Conservation (phyloP, 2,329 filamentous ascomycete genomes). For the Neopestalotiopsis rosae region DNA sequence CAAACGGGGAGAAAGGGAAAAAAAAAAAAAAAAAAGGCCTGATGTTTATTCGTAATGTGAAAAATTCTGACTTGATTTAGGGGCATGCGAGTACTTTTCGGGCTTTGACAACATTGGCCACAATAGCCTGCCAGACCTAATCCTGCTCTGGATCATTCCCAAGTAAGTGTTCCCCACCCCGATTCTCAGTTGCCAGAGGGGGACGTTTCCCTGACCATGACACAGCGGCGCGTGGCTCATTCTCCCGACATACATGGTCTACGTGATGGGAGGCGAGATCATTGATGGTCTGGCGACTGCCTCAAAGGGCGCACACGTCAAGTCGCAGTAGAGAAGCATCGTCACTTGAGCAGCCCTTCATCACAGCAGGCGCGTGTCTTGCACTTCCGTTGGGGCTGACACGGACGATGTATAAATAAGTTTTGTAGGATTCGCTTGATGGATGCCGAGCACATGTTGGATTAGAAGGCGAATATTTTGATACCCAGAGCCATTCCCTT, state of each 20-base stretch:
- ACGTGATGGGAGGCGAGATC: conserved; percentile 53
- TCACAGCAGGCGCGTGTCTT: too few species aligned
- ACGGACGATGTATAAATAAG: too few species aligned
- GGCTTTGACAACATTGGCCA: conserved; percentile 63
- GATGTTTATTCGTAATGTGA: too few species aligned
- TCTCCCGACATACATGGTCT: conserved; percentile 57
- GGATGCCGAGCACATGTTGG: neutral
- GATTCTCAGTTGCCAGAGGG: too few species aligned
- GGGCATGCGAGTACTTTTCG: conserved; percentile 62
- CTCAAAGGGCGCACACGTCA: conserved; percentile 38
- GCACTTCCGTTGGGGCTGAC: too few species aligned
- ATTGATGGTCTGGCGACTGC: conserved; percentile 49
- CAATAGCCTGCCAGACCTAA: conserved; percentile 49
- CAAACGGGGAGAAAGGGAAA: neutral
- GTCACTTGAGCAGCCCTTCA: neutral
- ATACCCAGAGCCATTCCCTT: too few species aligned
- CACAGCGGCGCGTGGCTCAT: conserved; percentile 61
- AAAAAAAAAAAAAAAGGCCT: neutral
- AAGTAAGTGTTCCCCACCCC: conserved; percentile 50
- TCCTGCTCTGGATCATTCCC: conserved; percentile 62
- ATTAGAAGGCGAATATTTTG: neutral
- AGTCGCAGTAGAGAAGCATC: conserved; percentile 41
- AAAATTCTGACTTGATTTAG: conserved; percentile 36
- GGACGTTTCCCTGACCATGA: too few species aligned
- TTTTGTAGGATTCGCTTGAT: neutral